phyloP scores from a whole-genome alignment of 2,329 filamentous ascomycete genomes.

The Nectriaceae sp. region DNA sequence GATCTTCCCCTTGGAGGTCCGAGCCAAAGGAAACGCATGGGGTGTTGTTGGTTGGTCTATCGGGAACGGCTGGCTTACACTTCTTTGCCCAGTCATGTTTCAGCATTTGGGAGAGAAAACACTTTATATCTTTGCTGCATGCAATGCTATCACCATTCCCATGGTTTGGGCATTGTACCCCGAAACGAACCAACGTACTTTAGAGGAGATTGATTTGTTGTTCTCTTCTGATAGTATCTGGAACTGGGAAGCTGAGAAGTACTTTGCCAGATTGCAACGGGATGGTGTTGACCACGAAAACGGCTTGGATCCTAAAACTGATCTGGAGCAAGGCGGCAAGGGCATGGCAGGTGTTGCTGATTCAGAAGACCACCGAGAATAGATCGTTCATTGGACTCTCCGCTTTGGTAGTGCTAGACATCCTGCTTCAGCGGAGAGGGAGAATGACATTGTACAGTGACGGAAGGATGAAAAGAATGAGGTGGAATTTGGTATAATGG shows the following conservation, averaged over 20 bases:
- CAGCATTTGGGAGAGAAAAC: slow-evolving; percentile 67
- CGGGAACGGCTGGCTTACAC: slow-evolving; percentile 66
- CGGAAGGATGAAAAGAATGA: no score
- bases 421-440: no score
- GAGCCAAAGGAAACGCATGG: slow-evolving; percentile 75
- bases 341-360: no score
- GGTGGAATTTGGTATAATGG: no score
- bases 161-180: slow-evolving; percentile 76
- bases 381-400: no score
- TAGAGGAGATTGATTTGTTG: slow-evolving; percentile 75
- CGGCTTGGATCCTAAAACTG: no score
- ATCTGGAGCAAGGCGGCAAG: no score
- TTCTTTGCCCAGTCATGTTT: slow-evolving; percentile 64
- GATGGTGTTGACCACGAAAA: no score
- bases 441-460: no score
- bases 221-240: slow-evolving; percentile 70
- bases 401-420: no score
- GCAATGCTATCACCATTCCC: slow-evolving; percentile 65
- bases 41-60: slow-evolving; percentile 77
- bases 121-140: slow-evolving; percentile 71
- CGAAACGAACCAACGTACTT: slow-evolving; percentile 71
- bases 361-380: no score
- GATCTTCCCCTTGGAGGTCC: slow-evolving; percentile 68
- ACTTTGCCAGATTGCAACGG: slow-evolving; percentile 61
- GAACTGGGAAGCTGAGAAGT: slow-evolving; percentile 71